Evolutionary conservation across 768 basidiomycete genomes (phyloP).

Genomic region (Lactarius deliciosus): DNA sequence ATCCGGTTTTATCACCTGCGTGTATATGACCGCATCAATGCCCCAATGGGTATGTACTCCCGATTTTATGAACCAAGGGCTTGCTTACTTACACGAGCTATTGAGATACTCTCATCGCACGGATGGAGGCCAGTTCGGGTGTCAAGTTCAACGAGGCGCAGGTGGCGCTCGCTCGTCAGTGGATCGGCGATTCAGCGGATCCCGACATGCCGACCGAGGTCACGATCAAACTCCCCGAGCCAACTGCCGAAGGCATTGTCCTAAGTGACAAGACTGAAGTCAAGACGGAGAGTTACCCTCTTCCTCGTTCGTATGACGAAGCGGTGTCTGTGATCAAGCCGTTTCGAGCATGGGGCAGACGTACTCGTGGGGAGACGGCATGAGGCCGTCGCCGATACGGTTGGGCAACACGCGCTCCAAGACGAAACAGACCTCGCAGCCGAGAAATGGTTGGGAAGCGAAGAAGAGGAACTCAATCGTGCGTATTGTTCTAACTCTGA

Average conservation of each 20-base stretch:
- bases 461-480: constrained; percentile 81
- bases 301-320: constrained; percentile 67
- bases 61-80: not conserved
- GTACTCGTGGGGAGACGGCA: constrained; percentile 48
- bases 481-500: constrained; percentile 38
- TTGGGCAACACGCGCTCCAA: constrained; percentile 75
- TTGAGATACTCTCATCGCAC: constrained; percentile 50
- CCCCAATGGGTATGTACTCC: constrained; percentile 52
- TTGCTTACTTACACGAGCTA: not conserved
- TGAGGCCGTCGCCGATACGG: constrained; percentile 67
- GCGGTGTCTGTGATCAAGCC: constrained; percentile 64
- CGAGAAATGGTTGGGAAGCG: constrained; percentile 82
- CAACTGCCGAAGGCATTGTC: constrained; percentile 49
- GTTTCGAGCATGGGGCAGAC: constrained; percentile 68
- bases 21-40: constrained; percentile 87
- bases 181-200: constrained; percentile 53
- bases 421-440: constrained; percentile 62
- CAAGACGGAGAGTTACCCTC: constrained; percentile 59
- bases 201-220: constrained; percentile 48
- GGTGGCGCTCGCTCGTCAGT: constrained; percentile 76
- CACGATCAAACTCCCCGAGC: constrained; percentile 55
- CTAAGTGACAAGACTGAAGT: constrained; percentile 52
- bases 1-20: constrained; percentile 93
- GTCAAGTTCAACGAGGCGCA: constrained; percentile 85
- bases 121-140: constrained; percentile 73